phyloP scores from a whole-genome alignment of 2,329 filamentous ascomycete species.

The Trichoderma lentiforme region DNA sequence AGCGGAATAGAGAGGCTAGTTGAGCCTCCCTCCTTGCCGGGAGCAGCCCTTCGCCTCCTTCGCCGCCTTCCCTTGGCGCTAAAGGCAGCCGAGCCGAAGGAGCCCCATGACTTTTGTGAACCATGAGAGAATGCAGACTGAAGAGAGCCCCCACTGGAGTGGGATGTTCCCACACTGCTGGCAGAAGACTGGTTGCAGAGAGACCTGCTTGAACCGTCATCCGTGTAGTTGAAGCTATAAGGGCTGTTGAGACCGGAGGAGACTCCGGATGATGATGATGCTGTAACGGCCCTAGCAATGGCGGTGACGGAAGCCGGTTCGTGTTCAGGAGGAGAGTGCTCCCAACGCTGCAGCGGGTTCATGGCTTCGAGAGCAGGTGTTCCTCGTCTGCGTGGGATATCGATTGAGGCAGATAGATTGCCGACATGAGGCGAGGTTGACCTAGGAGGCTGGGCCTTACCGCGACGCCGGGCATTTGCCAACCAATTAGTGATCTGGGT shows the following conservation, averaged over 20 bases:
- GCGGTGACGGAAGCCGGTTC: conserved; percentile 58
- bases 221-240: conserved; percentile 54
- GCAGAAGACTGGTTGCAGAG: conserved; percentile 57
- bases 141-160: conserved; percentile 57
- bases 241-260: conserved; percentile 57
- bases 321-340: conserved; percentile 56
- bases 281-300: conserved; percentile 56
- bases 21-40: conserved; percentile 32
- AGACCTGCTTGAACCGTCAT: conserved; percentile 58
- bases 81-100: conserved; percentile 44
- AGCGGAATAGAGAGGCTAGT: conserved; percentile 40
- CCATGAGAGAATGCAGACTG: conserved; percentile 58
- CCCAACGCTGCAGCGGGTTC: conserved; percentile 33
- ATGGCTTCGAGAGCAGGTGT: conserved; percentile 46
- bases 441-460: conserved; percentile 69
- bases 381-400: conserved; percentile 64
- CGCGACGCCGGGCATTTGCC: conserved; percentile 79
- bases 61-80: conserved; percentile 44
- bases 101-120: conserved; percentile 56
- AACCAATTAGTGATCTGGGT: conserved; percentile 90
- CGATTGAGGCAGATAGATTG: conserved; percentile 60
- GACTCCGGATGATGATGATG: conserved; percentile 46
- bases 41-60: conserved; percentile 44
- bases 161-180: conserved; percentile 59
- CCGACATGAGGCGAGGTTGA: conserved; percentile 67